A percentile compares a stretch with the other conserved stretches of the same genome.
phyloP scores from a whole-genome alignment of 208 protist genomes.

The Leishmania lainsoni region DNA sequence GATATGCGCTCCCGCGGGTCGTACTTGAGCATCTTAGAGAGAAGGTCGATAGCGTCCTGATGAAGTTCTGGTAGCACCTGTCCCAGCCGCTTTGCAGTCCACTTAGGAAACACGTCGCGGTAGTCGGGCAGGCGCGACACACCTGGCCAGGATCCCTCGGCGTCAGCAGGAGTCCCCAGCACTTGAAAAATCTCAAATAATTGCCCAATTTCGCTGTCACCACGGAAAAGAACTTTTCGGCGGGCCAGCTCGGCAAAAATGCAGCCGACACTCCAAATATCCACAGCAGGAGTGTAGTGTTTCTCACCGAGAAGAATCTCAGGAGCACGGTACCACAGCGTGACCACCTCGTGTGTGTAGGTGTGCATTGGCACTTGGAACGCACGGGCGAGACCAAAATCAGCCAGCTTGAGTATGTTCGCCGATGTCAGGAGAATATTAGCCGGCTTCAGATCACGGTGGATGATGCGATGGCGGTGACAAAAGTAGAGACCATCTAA shows the following conservation, averaged over 20 bases:
- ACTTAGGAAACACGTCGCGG: slow-evolving; percentile 95
- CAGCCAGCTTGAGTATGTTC: slow-evolving; percentile 90
- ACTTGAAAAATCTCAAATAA: slow-evolving; percentile 98
- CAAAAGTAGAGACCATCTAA: slow-evolving; percentile 93
- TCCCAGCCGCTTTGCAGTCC: slow-evolving; percentile 69
- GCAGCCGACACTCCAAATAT: slow-evolving; percentile 99
- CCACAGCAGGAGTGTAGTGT: slow-evolving; percentile 99
- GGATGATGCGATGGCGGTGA: slow-evolving; percentile 93
- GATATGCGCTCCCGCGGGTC: slow-evolving; percentile 89
- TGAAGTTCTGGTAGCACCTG: slow-evolving; percentile 79
- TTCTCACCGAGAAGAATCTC: slow-evolving; percentile 99
- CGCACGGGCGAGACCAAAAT: slow-evolving; percentile 97
- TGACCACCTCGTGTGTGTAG: slow-evolving; percentile 99
- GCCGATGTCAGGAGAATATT: slow-evolving; percentile 93
- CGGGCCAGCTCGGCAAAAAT: slow-evolving; percentile 99
- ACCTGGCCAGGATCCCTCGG: slow-evolving; percentile 95
- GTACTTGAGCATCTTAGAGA: slow-evolving; percentile 91
- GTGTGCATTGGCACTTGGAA: slow-evolving; percentile 99
- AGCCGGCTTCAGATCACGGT: slow-evolving; percentile 96
- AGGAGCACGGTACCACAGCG: slow-evolving; percentile 99
- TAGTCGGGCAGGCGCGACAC: slow-evolving; percentile 98
- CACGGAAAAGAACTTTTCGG: slow-evolving; percentile 97
- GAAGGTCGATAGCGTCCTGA: slow-evolving; percentile 80
- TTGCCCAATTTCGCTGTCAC: slow-evolving; percentile 97
- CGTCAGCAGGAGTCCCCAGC: slow-evolving; percentile 96